Evolutionary conservation across 2,329 filamentous ascomycete genomes (phyloP).

Genomic region (Alternaria brassicicola): DNA sequence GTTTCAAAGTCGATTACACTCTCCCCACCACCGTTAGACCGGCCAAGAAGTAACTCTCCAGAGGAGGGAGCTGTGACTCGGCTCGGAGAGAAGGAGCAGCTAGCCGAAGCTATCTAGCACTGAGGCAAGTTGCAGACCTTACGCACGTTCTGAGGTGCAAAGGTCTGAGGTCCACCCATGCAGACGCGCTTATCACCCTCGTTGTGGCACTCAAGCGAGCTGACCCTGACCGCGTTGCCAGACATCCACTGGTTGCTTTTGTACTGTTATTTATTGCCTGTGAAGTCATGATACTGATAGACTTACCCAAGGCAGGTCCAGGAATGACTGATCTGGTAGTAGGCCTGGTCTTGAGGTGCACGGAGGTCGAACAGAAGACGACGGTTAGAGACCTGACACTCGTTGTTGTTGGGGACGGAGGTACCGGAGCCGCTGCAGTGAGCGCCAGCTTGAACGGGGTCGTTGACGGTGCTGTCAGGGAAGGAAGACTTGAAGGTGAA

Average conservation of each 20-base stretch:
- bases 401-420: slow-evolving; percentile 26
- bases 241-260: slow-evolving; percentile 30
- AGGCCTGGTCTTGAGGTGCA: slow-evolving; percentile 21
- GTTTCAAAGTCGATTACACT: not conserved
- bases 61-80: not conserved
- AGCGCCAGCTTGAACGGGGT: slow-evolving; percentile 23
- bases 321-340: slow-evolving; percentile 36
- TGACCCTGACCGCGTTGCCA: slow-evolving; percentile 20
- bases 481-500: slow-evolving; percentile 37
- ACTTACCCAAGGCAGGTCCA: slow-evolving; percentile 41
- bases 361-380: slow-evolving; percentile 31
- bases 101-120: slow-evolving; percentile 7
- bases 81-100: not conserved
- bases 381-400: slow-evolving; percentile 26
- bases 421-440: slow-evolving; percentile 26
- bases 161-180: slow-evolving; percentile 9
- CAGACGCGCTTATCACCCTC: slow-evolving; percentile 14
- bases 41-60: not conserved
- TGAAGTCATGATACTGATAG: not conserved
- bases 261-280: not conserved
- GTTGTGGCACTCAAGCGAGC: slow-evolving; percentile 17
- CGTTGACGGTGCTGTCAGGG: slow-evolving; percentile 17
- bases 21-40: not conserved
- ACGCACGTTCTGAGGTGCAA: slow-evolving; percentile 30
- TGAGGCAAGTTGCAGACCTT: slow-evolving; percentile 24